phyloP scores from a whole-genome alignment of 495 filamentous ascomycete genomes.

The Mytilinidion resinicola region DNA sequence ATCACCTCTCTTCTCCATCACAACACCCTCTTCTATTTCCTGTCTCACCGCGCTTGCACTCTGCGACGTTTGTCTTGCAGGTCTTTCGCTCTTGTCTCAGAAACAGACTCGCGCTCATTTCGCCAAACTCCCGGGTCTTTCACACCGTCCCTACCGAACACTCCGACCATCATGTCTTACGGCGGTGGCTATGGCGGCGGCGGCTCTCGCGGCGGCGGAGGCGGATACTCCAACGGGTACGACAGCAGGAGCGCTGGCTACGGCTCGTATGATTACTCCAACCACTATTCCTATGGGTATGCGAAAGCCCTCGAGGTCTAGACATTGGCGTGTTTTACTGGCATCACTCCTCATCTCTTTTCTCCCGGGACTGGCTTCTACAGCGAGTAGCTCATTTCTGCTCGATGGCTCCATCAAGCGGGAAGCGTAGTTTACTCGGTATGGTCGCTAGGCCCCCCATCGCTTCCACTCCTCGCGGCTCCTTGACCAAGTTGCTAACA shows the following conservation, averaged over 20 bases:
- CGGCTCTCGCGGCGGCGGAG: constrained; percentile 35
- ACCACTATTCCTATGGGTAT: constrained; percentile 25
- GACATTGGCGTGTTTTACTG: constrained; percentile 18
- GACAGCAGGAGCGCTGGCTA: constrained; percentile 19
- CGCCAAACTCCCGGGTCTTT: background rate
- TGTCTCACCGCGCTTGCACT: constrained; percentile 9
- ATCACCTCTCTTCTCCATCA: background rate
- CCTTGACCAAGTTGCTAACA: constrained; percentile 23
- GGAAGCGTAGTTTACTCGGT: constrained; percentile 8
- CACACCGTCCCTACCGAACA: constrained; percentile 23
- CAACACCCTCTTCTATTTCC: background rate
- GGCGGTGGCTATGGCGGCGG: constrained; percentile 55
- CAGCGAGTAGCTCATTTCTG: constrained; percentile 7
- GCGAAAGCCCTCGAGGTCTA: constrained; percentile 13
- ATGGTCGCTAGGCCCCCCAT: constrained; percentile 16
- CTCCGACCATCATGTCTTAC: constrained; percentile 56
- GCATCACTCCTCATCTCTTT: constrained; percentile 18
- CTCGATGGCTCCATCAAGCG: constrained; percentile 7
- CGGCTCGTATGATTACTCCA: constrained; percentile 18
- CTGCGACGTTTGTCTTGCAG: background rate
- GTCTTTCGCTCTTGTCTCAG: background rate
- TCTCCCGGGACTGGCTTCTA: constrained; percentile 17
- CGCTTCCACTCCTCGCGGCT: background rate
- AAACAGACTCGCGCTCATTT: constrained; percentile 7
- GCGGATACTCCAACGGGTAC: constrained; percentile 27